A percentile compares a stretch with the other conserved stretches of the same genome.
These are phyloP conservation scores for Piper betle DNA, from an alignment of 164 flowering plant species.

Conservation along the genomic window DNA sequence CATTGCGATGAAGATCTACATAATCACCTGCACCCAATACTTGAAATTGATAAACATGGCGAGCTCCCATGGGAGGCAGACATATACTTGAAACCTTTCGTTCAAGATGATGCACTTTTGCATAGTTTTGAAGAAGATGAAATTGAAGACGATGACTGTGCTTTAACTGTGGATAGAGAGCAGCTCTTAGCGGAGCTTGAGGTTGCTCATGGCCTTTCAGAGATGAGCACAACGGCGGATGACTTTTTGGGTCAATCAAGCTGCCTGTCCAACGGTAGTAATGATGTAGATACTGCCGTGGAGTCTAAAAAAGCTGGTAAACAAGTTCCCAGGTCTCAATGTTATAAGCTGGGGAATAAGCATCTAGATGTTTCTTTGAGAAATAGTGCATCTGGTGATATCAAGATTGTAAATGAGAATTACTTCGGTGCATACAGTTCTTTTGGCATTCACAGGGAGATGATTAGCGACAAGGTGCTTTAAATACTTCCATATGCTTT, in stretches of 20 bases:
- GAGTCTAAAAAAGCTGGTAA: constrained; percentile 10
- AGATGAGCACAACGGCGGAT: constrained; percentile 22
- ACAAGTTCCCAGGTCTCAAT: constrained; percentile 10
- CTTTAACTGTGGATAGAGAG: constrained; percentile 22
- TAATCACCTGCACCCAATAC: constrained; percentile 39
- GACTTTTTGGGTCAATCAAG: constrained; percentile 9
- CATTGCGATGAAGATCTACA: constrained; percentile 29
- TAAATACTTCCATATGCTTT: not conserved
- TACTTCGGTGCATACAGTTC: constrained; percentile 88
- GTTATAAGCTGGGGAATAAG: constrained; percentile 11
- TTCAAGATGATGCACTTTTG: constrained; percentile 66
- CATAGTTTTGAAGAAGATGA: constrained; percentile 67
- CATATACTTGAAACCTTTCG: constrained; percentile 57
- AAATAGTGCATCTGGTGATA: constrained; percentile 32
- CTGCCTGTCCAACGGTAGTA: constrained; percentile 6
- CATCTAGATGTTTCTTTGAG: constrained; percentile 18
- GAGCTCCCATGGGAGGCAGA: constrained; percentile 50
- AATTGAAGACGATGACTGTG: constrained; percentile 41
- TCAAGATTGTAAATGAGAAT: constrained; percentile 44
- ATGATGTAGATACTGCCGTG: constrained; percentile 12
- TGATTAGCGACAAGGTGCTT: constrained; percentile 88
- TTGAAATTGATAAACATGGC: constrained; percentile 10
- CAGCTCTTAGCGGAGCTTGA: constrained; percentile 24
- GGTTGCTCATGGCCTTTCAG: constrained; percentile 13
- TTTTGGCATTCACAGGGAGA: constrained; percentile 84